Evolutionary conservation across 495 filamentous ascomycete genomes (phyloP).

Genomic region (Aspergillus funiculosus): DNA sequence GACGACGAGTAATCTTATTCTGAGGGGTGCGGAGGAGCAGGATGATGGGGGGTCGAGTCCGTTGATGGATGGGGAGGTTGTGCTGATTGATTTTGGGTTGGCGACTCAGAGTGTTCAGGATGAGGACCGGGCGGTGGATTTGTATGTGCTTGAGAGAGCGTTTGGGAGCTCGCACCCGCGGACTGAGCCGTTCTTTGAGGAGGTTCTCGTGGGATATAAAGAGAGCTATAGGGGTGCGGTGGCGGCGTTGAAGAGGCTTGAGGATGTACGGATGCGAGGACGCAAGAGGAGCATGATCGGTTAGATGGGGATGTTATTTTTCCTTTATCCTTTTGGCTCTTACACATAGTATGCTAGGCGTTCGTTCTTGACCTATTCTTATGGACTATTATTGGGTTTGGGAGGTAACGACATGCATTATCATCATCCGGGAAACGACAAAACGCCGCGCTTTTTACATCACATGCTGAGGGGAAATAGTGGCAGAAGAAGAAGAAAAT

Average conservation of each 20-base stretch:
- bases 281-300: constrained; percentile 97
- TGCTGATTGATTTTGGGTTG: constrained; percentile 94
- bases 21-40: constrained; percentile 40
- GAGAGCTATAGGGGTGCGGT: constrained; percentile 53
- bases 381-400: background rate
- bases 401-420: constrained; percentile 15
- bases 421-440: no score
- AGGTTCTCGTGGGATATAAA: constrained; percentile 56
- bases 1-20: constrained; percentile 96
- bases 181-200: constrained; percentile 69
- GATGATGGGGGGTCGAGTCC: constrained; percentile 25
- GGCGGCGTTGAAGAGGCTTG: constrained; percentile 66
- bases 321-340: background rate
- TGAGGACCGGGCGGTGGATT: constrained; percentile 91
- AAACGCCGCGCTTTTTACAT: constrained; percentile 35
- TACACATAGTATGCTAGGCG: no score
- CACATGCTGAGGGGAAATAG: no score
- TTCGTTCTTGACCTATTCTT: no score
- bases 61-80: constrained; percentile 62
- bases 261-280: constrained; percentile 94
- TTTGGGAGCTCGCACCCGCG: constrained; percentile 91
- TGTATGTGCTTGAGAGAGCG: constrained; percentile 96
- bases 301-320: constrained; percentile 31
- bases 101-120: constrained; percentile 76
- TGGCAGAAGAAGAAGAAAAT: no score